A percentile compares a stretch with the other conserved stretches of the same genome.
Conservation (phyloP, 2,329 filamentous ascomycete genomes). For the Claviceps fusiformis region DNA sequence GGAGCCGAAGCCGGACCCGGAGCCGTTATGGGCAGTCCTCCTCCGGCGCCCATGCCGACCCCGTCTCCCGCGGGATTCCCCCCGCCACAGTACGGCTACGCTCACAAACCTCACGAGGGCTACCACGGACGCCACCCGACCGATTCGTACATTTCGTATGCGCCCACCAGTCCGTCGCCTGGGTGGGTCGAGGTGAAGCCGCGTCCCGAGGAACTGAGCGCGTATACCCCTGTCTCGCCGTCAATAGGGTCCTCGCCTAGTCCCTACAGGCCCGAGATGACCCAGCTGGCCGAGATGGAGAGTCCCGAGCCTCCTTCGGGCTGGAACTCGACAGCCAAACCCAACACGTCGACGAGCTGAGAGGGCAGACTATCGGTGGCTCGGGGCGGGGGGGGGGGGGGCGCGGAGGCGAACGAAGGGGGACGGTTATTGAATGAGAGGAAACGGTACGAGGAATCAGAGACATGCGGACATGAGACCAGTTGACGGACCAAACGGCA, state of each 20-base stretch:
- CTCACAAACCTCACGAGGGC: constrained; percentile 4
- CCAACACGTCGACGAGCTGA: background rate
- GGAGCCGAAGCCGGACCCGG: background rate
- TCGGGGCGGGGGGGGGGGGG: no score
- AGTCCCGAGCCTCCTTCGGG: constrained; percentile 4
- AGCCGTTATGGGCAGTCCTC: background rate
- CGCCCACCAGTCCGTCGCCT: constrained; percentile 1
- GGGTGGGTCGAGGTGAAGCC: constrained; percentile 2
- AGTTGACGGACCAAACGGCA: no score
- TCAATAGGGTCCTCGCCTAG: background rate
- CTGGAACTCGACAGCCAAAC: background rate
- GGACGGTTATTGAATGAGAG: no score
- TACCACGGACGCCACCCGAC: background rate
- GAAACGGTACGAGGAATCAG: no score
- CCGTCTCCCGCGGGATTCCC: constrained; percentile 1
- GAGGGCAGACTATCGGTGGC: no score
- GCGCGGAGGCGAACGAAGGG: no score
- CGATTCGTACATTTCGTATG: constrained; percentile 6
- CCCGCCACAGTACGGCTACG: constrained; percentile 4
- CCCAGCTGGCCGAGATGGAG: constrained; percentile 9
- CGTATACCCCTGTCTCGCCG: background rate
- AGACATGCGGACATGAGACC: no score
- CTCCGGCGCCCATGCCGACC: background rate
- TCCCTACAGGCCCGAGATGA: background rate
- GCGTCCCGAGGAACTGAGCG: constrained; percentile 5